Percentiles rank a stretch among this genome's conserved stretches.
These are phyloP conservation scores for Lathyrus oleraceus DNA, from an alignment of 306 rosid species.

Conservation along the genomic window DNA sequence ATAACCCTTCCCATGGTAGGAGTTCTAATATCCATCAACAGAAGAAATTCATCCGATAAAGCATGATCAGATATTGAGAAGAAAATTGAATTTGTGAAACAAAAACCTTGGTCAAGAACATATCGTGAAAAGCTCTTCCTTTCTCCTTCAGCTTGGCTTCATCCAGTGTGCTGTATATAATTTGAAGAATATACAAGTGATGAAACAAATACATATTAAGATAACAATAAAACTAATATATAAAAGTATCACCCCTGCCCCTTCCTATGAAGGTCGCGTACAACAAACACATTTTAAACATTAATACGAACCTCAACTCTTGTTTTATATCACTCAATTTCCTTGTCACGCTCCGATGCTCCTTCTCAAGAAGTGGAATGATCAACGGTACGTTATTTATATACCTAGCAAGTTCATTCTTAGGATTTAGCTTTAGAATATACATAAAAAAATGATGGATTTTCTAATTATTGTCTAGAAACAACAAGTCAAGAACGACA, in stretches of 20 bases:
- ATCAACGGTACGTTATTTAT: constrained; percentile 84
- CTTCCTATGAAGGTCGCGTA: constrained; percentile 14
- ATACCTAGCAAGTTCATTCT: constrained; percentile 64
- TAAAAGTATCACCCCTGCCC: constrained; percentile 2
- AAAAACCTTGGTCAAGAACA: constrained; percentile 90
- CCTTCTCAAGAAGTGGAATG: constrained; percentile 98
- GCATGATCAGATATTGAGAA: constrained; percentile 23
- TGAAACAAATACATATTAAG: constrained; percentile 6
- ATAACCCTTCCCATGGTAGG: constrained; percentile 18
- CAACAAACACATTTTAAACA: constrained; percentile 6
- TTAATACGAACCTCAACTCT: constrained; percentile 72
- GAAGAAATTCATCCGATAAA: constrained; percentile 24
- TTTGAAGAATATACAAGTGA: constrained; percentile 31
- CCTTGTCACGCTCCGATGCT: constrained; percentile 71
- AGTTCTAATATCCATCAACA: constrained; percentile 20
- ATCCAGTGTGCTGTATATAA: constrained; percentile 72
- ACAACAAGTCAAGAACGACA: background rate
- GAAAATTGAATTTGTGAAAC: constrained; percentile 27
- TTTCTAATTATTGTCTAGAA: background rate
- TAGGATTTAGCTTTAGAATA: constrained; percentile 31
- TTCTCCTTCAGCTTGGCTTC: constrained; percentile 93
- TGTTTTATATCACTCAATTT: constrained; percentile 73
- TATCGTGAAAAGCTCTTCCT: constrained; percentile 89
- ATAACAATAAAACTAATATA: background rate
- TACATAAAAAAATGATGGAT: background rate